Percentiles rank a stretch among this genome's conserved stretches.
These are phyloP conservation scores for Boehmeria nivea DNA, from an alignment of 306 rosid genomes.

Conservation along the genomic window DNA sequence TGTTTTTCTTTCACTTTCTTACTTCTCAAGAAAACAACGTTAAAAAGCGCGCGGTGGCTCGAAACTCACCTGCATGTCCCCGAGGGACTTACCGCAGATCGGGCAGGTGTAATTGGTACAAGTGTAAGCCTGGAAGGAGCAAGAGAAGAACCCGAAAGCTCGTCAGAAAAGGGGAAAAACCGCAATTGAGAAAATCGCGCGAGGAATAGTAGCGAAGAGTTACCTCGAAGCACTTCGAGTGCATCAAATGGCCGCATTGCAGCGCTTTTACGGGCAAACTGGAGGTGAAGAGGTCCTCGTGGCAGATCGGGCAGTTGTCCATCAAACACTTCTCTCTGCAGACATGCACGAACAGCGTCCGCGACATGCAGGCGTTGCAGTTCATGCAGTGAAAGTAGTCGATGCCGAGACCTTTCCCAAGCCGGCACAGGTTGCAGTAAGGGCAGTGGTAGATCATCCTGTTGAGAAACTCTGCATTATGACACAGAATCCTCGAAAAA, in stretches of 20 bases:
- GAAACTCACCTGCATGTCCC: constrained; percentile 91
- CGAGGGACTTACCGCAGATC: constrained; percentile 86
- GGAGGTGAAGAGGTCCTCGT: constrained; percentile 85
- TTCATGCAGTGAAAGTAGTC: constrained; percentile 95
- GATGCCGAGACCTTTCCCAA: constrained; percentile 90
- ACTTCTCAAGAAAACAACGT: no score
- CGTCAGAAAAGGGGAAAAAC: not conserved
- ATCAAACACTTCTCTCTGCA: constrained; percentile 85
- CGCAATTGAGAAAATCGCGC: not conserved
- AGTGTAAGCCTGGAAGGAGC: constrained; percentile 68
- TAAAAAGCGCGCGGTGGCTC: no score
- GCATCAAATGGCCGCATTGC: constrained; percentile 91
- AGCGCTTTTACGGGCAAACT: constrained; percentile 73
- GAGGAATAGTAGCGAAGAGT: not conserved
- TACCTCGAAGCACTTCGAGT: constrained; percentile 87
- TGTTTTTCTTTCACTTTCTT: no score
- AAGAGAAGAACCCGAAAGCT: constrained; percentile 5
- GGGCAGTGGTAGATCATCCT: constrained; percentile 98
- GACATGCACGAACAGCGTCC: constrained; percentile 52
- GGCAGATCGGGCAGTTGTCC: constrained; percentile 93
- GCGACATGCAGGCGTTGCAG: constrained; percentile 95
- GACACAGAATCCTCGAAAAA: no score
- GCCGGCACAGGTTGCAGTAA: constrained; percentile 86
- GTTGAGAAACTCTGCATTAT: no score
- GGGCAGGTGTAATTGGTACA: constrained; percentile 75